These are phyloP conservation scores for Cytospora leucostoma DNA, from an alignment of 2,329 filamentous ascomycete species.

Conservation along the genomic window DNA sequence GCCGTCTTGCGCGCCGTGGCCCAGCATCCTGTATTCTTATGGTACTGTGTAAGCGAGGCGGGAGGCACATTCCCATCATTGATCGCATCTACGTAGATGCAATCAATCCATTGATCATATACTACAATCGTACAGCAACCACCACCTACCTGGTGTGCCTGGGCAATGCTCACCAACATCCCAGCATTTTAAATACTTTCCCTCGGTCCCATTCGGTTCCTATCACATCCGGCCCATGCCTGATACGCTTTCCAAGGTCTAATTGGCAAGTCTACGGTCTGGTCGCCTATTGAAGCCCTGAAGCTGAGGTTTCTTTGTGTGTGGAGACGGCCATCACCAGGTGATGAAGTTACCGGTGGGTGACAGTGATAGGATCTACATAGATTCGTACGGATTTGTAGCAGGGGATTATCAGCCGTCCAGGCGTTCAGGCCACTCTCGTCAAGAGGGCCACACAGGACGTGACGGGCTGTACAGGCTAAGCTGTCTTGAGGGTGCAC, in stretches of 20 bases:
- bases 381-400: no score
- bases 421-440: neutral
- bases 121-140: no score
- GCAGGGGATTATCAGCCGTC: no score
- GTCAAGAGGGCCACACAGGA: neutral
- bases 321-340: neutral
- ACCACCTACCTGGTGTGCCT: no score
- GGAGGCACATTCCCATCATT: neutral
- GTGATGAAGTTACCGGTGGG: neutral
- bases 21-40: neutral
- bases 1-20: neutral
- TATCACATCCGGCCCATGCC: neutral
- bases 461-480: neutral
- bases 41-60: neutral
- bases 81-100: neutral
- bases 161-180: no score
- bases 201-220: neutral
- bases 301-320: neutral
- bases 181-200: neutral
- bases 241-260: neutral
- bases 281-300: neutral
- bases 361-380: no score
- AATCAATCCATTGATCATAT: no score
- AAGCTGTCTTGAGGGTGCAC: conserved; percentile 2
- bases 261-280: neutral